Evolutionary conservation across 257 asterid genomes (phyloP).

Genomic region (Solanum etuberosum): DNA sequence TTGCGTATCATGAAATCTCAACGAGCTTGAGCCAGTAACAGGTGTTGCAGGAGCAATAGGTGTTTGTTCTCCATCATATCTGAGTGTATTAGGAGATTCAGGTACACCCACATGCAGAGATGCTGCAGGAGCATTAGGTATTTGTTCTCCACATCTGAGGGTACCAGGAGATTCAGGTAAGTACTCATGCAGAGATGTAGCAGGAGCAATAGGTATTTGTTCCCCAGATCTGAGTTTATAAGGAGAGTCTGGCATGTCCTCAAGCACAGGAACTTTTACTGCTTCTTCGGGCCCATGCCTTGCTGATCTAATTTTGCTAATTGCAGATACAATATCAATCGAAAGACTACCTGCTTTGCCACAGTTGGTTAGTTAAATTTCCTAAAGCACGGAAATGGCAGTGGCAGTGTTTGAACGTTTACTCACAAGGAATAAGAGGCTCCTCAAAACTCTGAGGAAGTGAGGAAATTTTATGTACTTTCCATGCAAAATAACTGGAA

Average conservation of each 20-base stretch:
- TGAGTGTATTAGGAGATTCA: slow-evolving; percentile 6
- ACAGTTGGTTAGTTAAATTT: not conserved
- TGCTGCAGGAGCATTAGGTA: not conserved
- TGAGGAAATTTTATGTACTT: slow-evolving; percentile 24
- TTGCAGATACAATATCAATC: slow-evolving; percentile 13
- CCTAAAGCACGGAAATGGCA: not conserved
- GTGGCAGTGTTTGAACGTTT: not conserved
- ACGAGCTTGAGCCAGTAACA: slow-evolving; percentile 18
- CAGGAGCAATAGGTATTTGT: not conserved
- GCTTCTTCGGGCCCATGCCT: slow-evolving; percentile 8
- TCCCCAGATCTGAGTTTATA: not conserved
- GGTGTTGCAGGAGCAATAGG: slow-evolving; percentile 67
- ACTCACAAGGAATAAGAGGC: slow-evolving; percentile 57
- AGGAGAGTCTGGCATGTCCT: slow-evolving; percentile 8
- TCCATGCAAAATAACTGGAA: slow-evolving; percentile 41
- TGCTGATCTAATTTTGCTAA: slow-evolving; percentile 3
- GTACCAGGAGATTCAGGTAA: slow-evolving; percentile 3
- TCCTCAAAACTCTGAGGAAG: slow-evolving; percentile 44
- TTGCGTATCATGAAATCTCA: slow-evolving; percentile 29
- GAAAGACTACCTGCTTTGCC: slow-evolving; percentile 28
- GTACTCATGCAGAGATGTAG: not conserved
- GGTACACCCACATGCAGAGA: not conserved
- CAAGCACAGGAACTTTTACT: not conserved
- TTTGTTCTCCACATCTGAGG: slow-evolving; percentile 19
- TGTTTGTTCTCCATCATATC: slow-evolving; percentile 15